phyloP scores from a whole-genome alignment of 2,329 filamentous ascomycete genomes.

The Penicillium vulpinum region DNA sequence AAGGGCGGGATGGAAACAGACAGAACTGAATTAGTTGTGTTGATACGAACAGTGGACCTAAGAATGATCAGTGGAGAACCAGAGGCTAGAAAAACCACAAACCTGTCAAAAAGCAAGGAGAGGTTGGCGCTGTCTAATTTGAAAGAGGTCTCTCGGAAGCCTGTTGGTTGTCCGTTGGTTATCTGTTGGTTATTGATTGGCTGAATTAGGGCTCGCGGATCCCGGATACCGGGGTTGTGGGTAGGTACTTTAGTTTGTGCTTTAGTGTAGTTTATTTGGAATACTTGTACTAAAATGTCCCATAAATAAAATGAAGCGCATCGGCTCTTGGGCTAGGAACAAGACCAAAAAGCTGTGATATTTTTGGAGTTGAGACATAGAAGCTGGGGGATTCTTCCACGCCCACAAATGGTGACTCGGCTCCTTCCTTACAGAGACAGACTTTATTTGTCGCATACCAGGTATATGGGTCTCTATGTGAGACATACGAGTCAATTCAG shows the following conservation, averaged over 20 bases:
- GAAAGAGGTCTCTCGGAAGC: constrained; percentile 3
- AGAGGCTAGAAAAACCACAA: neutral
- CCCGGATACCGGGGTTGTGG: constrained; percentile 2
- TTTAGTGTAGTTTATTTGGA: neutral
- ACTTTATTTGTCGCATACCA: neutral
- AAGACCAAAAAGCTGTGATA: neutral
- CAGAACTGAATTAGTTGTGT: neutral
- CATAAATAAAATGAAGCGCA: neutral
- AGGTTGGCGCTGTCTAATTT: constrained; percentile 8
- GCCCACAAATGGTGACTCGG: neutral
- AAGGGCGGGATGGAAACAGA: constrained; percentile 7
- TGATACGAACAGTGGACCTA: neutral
- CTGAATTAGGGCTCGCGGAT: constrained; percentile 4
- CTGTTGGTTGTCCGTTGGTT: neutral
- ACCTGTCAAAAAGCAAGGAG: neutral
- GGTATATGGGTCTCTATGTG: neutral
- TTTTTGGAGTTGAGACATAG: neutral
- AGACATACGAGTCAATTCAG: neutral
- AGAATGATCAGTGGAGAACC: neutral
- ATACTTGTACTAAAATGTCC: neutral
- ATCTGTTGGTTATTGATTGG: constrained; percentile 5
- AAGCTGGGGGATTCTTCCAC: neutral
- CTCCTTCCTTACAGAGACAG: neutral
- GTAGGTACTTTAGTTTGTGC: neutral
- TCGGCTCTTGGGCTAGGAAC: neutral